Percentiles rank a stretch among this genome's conserved stretches.
These are phyloP conservation scores for Morella rubra DNA, from an alignment of 306 rosid species.

Conservation along the genomic window DNA sequence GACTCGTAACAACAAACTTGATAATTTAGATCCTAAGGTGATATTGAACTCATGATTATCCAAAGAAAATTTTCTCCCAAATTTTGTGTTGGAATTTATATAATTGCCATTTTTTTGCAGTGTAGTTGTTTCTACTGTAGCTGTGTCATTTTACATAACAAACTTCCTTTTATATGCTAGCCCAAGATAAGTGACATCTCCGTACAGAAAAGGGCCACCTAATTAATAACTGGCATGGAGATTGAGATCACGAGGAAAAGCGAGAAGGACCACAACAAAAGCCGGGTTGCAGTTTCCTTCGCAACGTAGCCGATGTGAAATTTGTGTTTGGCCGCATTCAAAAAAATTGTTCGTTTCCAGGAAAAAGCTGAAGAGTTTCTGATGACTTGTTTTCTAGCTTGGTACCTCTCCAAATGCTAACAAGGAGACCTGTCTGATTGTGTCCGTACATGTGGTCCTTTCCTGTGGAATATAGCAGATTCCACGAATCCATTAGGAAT, in stretches of 20 bases:
- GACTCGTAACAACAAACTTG: too few species aligned
- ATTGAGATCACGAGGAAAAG: not conserved
- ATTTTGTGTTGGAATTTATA: too few species aligned
- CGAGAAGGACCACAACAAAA: not conserved
- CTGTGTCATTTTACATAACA: too few species aligned
- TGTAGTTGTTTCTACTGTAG: too few species aligned
- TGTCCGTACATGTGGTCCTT: not conserved
- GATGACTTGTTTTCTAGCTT: not conserved
- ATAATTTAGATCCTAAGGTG: too few species aligned
- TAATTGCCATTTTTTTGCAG: too few species aligned
- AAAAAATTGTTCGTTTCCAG: not conserved
- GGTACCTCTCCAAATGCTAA: not conserved
- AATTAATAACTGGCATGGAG: not conserved
- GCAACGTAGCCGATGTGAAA: not conserved
- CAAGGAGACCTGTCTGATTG: not conserved
- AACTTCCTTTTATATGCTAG: not conserved
- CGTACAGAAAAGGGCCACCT: not conserved
- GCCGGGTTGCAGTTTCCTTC: constrained; percentile 1
- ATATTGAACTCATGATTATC: too few species aligned
- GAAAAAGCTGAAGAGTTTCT: not conserved
- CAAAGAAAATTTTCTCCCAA: too few species aligned
- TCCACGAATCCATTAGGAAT: not conserved
- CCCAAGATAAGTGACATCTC: not conserved
- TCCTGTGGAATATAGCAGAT: not conserved
- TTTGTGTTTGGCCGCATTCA: not conserved